Evolutionary conservation across 495 filamentous ascomycete genomes (phyloP).

Genomic region (Annulohypoxylon stygium): DNA sequence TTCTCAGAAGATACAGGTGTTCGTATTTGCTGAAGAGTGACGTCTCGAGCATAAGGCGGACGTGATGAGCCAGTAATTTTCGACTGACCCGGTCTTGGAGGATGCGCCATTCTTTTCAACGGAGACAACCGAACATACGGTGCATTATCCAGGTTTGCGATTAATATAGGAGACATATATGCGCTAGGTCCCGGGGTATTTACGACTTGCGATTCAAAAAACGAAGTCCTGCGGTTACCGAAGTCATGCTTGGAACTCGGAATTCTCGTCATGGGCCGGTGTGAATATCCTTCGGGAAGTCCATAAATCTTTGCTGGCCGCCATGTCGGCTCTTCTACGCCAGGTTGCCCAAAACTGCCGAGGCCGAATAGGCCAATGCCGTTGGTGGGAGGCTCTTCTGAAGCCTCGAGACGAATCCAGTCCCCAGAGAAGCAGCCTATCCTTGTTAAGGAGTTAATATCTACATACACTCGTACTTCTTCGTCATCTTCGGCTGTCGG

Average conservation of each 20-base stretch:
- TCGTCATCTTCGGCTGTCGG: slow-evolving; percentile 82
- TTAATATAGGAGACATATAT: slow-evolving; percentile 85
- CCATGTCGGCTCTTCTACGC: slow-evolving; percentile 66
- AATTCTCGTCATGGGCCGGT: slow-evolving; percentile 65
- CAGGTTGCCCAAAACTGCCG: slow-evolving; percentile 64
- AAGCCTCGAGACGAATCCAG: slow-evolving; percentile 89
- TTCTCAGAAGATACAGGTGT: slow-evolving; percentile 90
- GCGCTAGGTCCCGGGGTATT: slow-evolving; percentile 69
- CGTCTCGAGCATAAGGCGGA: slow-evolving; percentile 89
- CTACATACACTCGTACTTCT: slow-evolving; percentile 89
- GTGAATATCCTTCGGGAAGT: slow-evolving; percentile 77
- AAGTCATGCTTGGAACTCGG: slow-evolving; percentile 62
- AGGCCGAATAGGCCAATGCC: slow-evolving; percentile 68
- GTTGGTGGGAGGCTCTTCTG: slow-evolving; percentile 73
- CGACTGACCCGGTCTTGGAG: slow-evolving; percentile 55
- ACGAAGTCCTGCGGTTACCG: slow-evolving; percentile 62
- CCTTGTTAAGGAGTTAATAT: slow-evolving; percentile 83
- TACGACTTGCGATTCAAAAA: slow-evolving; percentile 67
- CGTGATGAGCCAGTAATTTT: slow-evolving; percentile 69
- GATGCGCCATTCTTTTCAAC: slow-evolving; percentile 63
- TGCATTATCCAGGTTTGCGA: slow-evolving; percentile 83
- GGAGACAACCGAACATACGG: slow-evolving; percentile 80
- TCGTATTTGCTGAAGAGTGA: slow-evolving; percentile 89
- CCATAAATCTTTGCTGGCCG: slow-evolving; percentile 89
- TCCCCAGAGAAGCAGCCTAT: slow-evolving; percentile 97